phyloP scores from a whole-genome alignment of 108 stramenopile species.

The Skeletonema menzelii region DNA sequence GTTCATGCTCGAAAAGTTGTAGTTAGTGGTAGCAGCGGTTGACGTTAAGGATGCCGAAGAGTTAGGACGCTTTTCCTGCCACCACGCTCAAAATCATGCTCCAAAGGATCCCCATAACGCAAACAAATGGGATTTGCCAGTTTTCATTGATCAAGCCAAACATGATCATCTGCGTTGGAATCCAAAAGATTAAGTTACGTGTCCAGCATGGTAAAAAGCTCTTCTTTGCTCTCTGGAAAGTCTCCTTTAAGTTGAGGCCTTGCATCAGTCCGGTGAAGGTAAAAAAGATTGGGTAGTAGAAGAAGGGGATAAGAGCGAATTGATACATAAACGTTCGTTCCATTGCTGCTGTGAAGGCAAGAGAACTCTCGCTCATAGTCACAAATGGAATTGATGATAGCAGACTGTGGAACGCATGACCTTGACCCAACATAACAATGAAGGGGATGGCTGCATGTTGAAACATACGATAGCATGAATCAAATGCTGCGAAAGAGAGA shows the following conservation, averaged over 20 bases:
- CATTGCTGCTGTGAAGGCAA: constrained; percentile 39
- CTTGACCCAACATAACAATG: constrained; percentile 37
- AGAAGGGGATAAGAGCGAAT: constrained; percentile 46
- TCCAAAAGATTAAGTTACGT: constrained; percentile 63
- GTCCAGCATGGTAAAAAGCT: constrained; percentile 56
- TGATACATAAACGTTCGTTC: constrained; percentile 59
- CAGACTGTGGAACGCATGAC: constrained; percentile 25
- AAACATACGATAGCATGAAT: constrained; percentile 47
- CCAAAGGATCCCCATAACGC: constrained; percentile 38
- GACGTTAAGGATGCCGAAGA: neutral
- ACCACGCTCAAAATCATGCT: constrained; percentile 35
- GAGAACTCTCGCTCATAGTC: neutral
- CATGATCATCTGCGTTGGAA: constrained; percentile 61
- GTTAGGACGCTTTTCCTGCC: constrained; percentile 14
- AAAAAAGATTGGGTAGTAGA: constrained; percentile 67
- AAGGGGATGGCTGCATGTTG: constrained; percentile 47
- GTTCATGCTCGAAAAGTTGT: neutral
- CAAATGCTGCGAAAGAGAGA: constrained; percentile 55
- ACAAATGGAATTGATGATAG: constrained; percentile 14
- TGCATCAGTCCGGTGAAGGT: constrained; percentile 59
- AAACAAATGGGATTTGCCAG: constrained; percentile 50
- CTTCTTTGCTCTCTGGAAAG: constrained; percentile 45
- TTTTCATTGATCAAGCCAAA: constrained; percentile 56
- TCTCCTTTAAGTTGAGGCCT: constrained; percentile 33
- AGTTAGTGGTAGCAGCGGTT: neutral